Evolutionary conservation across 139 green algal genomes (phyloP), one percentile per base, ranked within the genome.

Genomic region (Spirogloea muscicola): DNA sequence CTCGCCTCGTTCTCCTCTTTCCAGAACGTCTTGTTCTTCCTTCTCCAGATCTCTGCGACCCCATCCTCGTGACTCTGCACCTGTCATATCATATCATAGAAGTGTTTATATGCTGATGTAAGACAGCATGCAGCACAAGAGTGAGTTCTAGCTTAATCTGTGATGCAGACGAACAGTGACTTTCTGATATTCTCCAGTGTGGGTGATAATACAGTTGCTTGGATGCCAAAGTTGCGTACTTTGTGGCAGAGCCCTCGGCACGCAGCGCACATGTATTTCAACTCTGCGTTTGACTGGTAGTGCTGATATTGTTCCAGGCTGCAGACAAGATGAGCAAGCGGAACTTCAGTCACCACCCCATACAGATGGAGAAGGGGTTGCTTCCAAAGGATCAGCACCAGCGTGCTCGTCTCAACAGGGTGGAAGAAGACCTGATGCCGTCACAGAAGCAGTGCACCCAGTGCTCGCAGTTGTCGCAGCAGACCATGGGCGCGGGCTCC

Each of bases 391-490:
- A 41, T 21, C 6, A 65, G 27, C 25, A 51, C 25, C 18, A 29
- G 4, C 36, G 5, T 58, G 43, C 41, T 62, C 34, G 41, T 70
- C 1, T 27, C 34, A 29, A 36, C 38, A 70, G 1, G 36, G 63
- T 18, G n/a, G 6, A 3, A 18, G 42, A 78, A 57, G 31, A 59
- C 70, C 37, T 66, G 58, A 78, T 70, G 25, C 58, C 72, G 37
- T 70, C 70, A 31, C 70, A 78, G 2, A 58, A 10, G 58, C 57
- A 78, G 29, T 78, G 70, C 33, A 78, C 58, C 70, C 70, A 78
- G 21, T 66, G 70, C 57, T 78, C 58, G 49, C 70, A 78, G 27
- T 16, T 61, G 37, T 78, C 70, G 38, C 70, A 78, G 40, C 70
- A 78, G 37, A 78, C 58, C 70, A 78, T 78, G 25, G 70, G 70